A percentile compares a stretch with the other conserved stretches of the same genome.
These are phyloP conservation scores for Podospora tetraspora DNA, from an alignment of 495 filamentous ascomycete species.

Conservation along the genomic window DNA sequence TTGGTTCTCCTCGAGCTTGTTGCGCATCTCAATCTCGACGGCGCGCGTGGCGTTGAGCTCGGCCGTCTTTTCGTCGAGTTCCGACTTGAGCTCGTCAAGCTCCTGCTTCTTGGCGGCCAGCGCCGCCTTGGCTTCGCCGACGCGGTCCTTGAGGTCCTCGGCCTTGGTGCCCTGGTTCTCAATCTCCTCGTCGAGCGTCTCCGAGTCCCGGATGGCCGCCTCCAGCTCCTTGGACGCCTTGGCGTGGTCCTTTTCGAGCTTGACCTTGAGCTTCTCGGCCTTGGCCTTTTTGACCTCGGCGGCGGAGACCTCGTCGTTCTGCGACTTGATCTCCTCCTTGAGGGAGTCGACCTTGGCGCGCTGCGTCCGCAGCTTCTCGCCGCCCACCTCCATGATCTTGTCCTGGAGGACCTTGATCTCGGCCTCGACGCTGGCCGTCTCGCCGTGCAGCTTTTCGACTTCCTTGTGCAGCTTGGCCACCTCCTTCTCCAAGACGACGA, in stretches of 20 bases:
- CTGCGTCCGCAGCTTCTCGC: conserved; percentile 83
- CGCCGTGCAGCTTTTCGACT: conserved; percentile 68
- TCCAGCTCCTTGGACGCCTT: conserved; percentile 74
- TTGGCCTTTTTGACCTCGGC: conserved; percentile 83
- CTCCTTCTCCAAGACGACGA: conserved; percentile 66
- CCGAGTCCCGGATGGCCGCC: conserved; percentile 61
- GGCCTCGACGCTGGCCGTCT: conserved; percentile 79
- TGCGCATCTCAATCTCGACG: conserved; percentile 95
- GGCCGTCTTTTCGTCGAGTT: conserved; percentile 78
- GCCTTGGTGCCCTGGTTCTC: conserved; percentile 69
- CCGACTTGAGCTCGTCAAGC: conserved; percentile 69
- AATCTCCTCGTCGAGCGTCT: conserved; percentile 69
- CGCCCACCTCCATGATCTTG: conserved; percentile 97
- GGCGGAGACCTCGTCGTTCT: conserved; percentile 74
- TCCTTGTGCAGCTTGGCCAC: conserved; percentile 70
- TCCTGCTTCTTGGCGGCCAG: conserved; percentile 76
- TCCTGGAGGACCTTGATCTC: conserved; percentile 88
- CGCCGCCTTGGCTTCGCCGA: conserved; percentile 80
- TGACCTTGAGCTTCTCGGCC: conserved; percentile 83
- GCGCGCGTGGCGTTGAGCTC: conserved; percentile 88
- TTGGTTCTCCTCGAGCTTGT: conserved; percentile 93
- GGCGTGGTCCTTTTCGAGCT: conserved; percentile 74
- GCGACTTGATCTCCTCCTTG: conserved; percentile 76
- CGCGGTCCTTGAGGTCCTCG: conserved; percentile 63
- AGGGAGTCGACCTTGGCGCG: conserved; percentile 90